Evolutionary conservation across 1,284 basidiomycete species (phyloP), one percentile per base, ranked within the genome.

Genomic region (Cutaneotrichosporon sp.): DNA sequence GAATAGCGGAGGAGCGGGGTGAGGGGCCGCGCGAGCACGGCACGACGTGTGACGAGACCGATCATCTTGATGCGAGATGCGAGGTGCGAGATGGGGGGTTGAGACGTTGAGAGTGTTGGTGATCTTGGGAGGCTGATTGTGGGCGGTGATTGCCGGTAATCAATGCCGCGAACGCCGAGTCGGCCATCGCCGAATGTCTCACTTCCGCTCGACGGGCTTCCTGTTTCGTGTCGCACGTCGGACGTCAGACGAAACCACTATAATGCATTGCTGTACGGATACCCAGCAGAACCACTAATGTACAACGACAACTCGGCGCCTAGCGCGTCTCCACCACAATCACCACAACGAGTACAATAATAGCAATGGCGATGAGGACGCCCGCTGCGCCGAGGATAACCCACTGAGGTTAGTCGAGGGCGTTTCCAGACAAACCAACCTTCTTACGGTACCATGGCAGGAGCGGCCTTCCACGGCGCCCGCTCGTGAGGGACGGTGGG

Each of bases 361-460:
- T 11, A 10, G 30, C 26, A 11, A 53, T 53, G 31, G 30, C 51
- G 26, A 53, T 32, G 30, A 34, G 11, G 4, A n/a, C 51, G 18
- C 30, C 51, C 5, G 51, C 51, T 3, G 31, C 51, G 18, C 51
- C 10, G 18, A 53, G 26, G 30, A 53, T 22, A 6, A 53, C 51
- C 51, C 26, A 53, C 51, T 53, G 51, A 4, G 2, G 51, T 53
- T 18, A 53, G 31, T 16, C 34, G 21, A 21, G 0, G 30, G 26
- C 26, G 4, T 5, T 9, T n/a, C 13, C n/a, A 14, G 42, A 16
- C 14, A 18, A 14, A 31, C 51, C 31, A 10, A 53, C 51, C 51
- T 31, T 53, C 51, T 53, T 53, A 5, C 51, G 51, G 18, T 53
- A 53, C 51, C 51, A 53, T 14, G 51, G 51, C 18, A 18, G 14